Percentiles rank a stretch among this genome's conserved stretches.
Evolutionary conservation across 2,329 filamentous ascomycete genomes (phyloP).

Genomic region (Colletotrichum orbiculare): DNA sequence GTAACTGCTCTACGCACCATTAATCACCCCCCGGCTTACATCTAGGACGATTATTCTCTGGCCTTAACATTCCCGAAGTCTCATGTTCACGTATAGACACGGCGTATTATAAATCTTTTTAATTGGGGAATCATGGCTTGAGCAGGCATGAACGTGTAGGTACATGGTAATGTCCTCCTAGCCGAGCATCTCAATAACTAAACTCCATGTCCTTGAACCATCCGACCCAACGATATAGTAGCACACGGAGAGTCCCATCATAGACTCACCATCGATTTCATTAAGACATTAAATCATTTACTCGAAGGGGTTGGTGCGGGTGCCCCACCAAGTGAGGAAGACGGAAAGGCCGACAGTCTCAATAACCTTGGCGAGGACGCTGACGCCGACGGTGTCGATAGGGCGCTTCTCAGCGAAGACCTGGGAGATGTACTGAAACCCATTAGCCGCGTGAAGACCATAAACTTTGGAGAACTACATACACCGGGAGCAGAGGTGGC

Average conservation of each 20-base stretch:
- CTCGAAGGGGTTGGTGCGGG: constrained; percentile 91
- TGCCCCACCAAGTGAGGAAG: constrained; percentile 98
- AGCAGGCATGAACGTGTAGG: constrained; percentile 22
- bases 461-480: constrained; percentile 41
- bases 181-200: constrained; percentile 19
- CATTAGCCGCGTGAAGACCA: neutral
- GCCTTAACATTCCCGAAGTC: neutral
- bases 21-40: too few relatives aligned
- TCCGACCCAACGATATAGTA: constrained; percentile 30
- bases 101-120: neutral
- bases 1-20: too few relatives aligned
- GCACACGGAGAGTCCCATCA: constrained; percentile 19
- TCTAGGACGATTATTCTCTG: too few relatives aligned
- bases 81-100: neutral
- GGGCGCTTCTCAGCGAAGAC: constrained; percentile 92
- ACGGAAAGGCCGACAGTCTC: constrained; percentile 93
- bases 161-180: constrained; percentile 25
- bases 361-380: constrained; percentile 83
- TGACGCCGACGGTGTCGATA: constrained; percentile 88
- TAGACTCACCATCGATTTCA: constrained; percentile 10
- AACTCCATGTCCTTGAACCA: constrained; percentile 34
- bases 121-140: constrained; percentile 22
- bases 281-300: constrained; percentile 56
- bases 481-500: constrained; percentile 89
- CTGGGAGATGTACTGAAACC: constrained; percentile 80